Base-by-base conservation (phyloP, 2,329 filamentous ascomycete species). In the Botrytis squamosa region DNA sequence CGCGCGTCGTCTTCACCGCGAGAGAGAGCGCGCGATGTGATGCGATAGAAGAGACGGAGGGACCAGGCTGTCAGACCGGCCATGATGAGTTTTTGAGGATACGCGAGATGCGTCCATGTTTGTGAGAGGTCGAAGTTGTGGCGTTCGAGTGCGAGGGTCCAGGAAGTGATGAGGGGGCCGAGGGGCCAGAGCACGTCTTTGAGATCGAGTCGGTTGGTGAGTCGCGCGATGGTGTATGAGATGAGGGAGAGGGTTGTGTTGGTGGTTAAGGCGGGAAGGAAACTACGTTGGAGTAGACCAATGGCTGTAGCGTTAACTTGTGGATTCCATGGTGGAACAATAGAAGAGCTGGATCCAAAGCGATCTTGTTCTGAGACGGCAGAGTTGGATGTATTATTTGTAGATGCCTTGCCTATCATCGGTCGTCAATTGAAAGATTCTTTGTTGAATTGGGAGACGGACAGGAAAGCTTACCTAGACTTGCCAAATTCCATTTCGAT, bases 131-230 rank as follows among this genome's bases (percentile, higher is more conserved):
- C 29, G 9, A 74, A 69, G 52, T 73, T 65, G 20, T 74, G 57
- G n/a, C 69, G 57, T 52, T 74, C 52, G 29, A 75, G 66, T 9
- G 74, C 74, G 49, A 55, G 49, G 36, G 70, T 67, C 74, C 74
- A 75, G 12, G 74, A 68, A 38, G 71, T 73, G 16, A 74, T 36
- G 18, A 75, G 66, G 46, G 74, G 74, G 1, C 71, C 67, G 20
- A 74, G 64, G 16, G 74, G 74, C 74, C 74, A 75, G 25, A 74
- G 33, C 42, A 71, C 42, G 25, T 75, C 74, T 71, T 75, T 75
- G 3, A 71, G 8, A 40, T 75, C 74, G 10, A 75, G 65, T 40
- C 74, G 49, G 49, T 75, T 68, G 40, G 74, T 72, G 22, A 72
- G 52, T 22, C 74, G 74, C 16, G 74, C 71, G 5, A 60, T 52